Evolutionary conservation across 73 alveolate genomes (phyloP).

Genomic region (Paramecium caudatum): DNA sequence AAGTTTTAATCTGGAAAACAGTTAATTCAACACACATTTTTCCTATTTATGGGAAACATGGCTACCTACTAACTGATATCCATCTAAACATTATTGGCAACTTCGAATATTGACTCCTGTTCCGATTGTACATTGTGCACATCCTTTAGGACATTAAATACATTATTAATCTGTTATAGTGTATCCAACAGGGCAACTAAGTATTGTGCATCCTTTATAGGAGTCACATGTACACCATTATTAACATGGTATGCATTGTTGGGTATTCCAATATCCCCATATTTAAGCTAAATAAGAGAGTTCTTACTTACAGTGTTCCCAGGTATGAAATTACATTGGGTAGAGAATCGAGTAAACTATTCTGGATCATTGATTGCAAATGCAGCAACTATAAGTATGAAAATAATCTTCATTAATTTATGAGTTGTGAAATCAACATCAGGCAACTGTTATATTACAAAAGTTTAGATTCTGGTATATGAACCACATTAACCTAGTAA

Average conservation of each 20-base stretch:
- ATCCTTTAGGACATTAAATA: not conserved
- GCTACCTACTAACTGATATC: not conserved
- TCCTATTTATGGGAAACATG: not conserved
- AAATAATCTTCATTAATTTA: not conserved
- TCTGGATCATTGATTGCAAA: not conserved
- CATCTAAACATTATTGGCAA: not conserved
- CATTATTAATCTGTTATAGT: not conserved
- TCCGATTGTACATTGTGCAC: not conserved
- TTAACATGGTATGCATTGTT: not conserved
- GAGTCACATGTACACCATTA: not conserved
- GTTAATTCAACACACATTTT: constrained; percentile 17
- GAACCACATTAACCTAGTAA: not conserved
- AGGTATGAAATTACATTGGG: not conserved
- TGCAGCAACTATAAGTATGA: not conserved
- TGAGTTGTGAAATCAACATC: constrained; percentile 37
- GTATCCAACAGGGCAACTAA: constrained; percentile 49
- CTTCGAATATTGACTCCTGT: not conserved
- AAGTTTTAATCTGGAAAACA: constrained; percentile 1
- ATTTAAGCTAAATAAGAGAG: not conserved
- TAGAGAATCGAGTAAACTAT: not conserved
- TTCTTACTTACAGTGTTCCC: not conserved
- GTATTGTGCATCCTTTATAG: not conserved
- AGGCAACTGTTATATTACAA: constrained; percentile 44
- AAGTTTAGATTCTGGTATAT: not conserved
- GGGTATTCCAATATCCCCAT: constrained; percentile 14